Base-by-base conservation (phyloP, 75 land plant genomes). In the Sequoia sempervirens region DNA sequence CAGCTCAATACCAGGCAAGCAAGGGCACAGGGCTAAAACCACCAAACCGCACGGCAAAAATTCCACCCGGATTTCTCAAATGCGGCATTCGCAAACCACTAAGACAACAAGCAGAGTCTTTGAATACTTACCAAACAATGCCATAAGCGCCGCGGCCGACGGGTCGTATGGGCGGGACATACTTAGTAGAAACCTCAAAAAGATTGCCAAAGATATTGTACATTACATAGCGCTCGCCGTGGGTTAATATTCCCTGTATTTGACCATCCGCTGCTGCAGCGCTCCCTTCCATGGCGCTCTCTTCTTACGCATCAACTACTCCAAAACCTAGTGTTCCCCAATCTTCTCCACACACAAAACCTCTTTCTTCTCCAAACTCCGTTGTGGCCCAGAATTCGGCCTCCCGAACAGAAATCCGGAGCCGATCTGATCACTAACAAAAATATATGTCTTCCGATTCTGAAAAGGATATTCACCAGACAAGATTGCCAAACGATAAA, bases 81-180 rank as follows among this genome's bases (percentile, higher is more conserved):
- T 69, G 34, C n/a, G 73, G 13, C 10, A 30, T 8, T 69, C 34
- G 2, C 30, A 69, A 69, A 69, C 73, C 30, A 26, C 36, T 34
- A 78, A 75, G 45, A n/a, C 14, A n/a, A 8, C 47, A 78, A 10
- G 12, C 13, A n/a, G 30, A 45, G 40, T 4, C 26, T 78, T 41
- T 26, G 1, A 66, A 41, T 11, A 34, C 83, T 83, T 82, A 92
- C 92, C 94, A 92, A 14, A 91, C 94, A 89, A 92, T 87, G 93
- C 94, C 94, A 70, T 91, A 92, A n/a, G 94, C 94, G 13, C 94
- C 94, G 17, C 93, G 89, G 54, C 94, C 94, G 84, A 91, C 85
- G 54, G 94, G 92, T 1, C 93, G 92, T 61, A 92, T 87, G 32
- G 94, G 94, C 17, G 93, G 93, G 2, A 89, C 89, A 50, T 92